phyloP scores from a whole-genome alignment of 148 eudicot genomes.

The Silene conica region DNA sequence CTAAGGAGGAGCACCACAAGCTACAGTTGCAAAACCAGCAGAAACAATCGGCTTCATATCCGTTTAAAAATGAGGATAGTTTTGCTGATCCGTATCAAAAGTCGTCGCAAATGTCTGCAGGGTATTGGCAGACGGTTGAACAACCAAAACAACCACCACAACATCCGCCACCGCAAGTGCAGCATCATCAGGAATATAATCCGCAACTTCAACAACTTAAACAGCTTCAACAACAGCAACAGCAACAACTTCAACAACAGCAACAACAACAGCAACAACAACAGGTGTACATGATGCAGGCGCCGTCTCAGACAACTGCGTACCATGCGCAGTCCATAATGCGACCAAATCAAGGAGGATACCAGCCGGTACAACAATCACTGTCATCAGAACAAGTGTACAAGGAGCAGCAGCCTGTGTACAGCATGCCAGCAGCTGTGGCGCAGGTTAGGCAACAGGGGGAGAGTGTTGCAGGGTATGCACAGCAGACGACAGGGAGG shows the following conservation, averaged over 20 bases:
- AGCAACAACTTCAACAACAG: neutral
- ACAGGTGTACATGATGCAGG: constrained; percentile 56
- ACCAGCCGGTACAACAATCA: constrained; percentile 44
- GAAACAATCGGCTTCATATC: constrained; percentile 25
- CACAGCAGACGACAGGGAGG: constrained; percentile 59
- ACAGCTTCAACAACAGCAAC: constrained; percentile 18
- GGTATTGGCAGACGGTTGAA: constrained; percentile 32
- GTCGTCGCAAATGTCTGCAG: too few species aligned
- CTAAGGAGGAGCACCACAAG: constrained; percentile 23
- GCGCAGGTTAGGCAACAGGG: too few species aligned
- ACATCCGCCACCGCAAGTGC: neutral
- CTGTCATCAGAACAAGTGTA: constrained; percentile 42
- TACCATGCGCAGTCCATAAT: constrained; percentile 55
- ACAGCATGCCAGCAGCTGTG: too few species aligned
- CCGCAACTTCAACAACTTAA: neutral
- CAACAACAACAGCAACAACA: neutral
- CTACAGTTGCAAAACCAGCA: neutral
- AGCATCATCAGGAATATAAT: too few species aligned
- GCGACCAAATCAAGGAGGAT: constrained; percentile 44
- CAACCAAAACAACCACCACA: neutral
- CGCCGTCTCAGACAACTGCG: constrained; percentile 22
- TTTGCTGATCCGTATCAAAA: constrained; percentile 44
- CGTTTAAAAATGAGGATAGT: constrained; percentile 46
- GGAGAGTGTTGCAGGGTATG: too few species aligned
- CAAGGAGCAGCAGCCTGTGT: constrained; percentile 17